Evolutionary conservation across 2,329 filamentous ascomycete species (phyloP), one percentile per base, ranked within the genome.

Genomic region (Thelonectria discophora): DNA sequence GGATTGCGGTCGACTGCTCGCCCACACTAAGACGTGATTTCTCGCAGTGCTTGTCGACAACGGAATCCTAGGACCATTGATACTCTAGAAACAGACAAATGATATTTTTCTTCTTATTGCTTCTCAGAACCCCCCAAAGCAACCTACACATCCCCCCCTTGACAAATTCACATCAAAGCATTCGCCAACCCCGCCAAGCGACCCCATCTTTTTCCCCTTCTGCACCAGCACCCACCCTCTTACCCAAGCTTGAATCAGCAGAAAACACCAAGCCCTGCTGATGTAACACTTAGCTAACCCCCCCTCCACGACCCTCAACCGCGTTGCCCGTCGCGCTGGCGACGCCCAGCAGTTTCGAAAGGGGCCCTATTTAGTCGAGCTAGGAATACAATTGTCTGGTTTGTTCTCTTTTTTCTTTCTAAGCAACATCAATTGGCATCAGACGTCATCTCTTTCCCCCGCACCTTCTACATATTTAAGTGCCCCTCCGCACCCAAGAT

Each of bases 181-280:
- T 62, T 43, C 17, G 15, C 56, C 48, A 15, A 40, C 24, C 30
- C 15, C 42, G 13, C 27, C 27, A 30, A 10, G 27, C 5, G 9
- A 30, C 27, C 27, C 27, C 27, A 30, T 30, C 5, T 30, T 30
- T 24, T 42, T 2, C 58, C 58, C 18, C 5, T 24, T 61, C 18
- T 11, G 47, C 32, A 21, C 13, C 51, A 50, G 51, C n/a, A n/a
- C 40, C 46, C 46, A 27, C 11, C 51, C 60, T 61, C 48, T 60
- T 60, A 63, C 58, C 53, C 57, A 42, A 68, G 58, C 52, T 48
- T 70, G 60, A 62, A 66, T 69, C 66, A 71, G 68, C 65, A 64
- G 32, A 52, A 47, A 42, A 27, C 51, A 34, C 21, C 30, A 27
- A 18, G 11, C 40, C 12, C 18, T 58, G 59, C 59, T 62, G 59